Evolutionary conservation across 2,329 filamentous ascomycete genomes (phyloP), one percentile per base, ranked within the genome.

Genomic region (Trichoderma cornu-damae): DNA sequence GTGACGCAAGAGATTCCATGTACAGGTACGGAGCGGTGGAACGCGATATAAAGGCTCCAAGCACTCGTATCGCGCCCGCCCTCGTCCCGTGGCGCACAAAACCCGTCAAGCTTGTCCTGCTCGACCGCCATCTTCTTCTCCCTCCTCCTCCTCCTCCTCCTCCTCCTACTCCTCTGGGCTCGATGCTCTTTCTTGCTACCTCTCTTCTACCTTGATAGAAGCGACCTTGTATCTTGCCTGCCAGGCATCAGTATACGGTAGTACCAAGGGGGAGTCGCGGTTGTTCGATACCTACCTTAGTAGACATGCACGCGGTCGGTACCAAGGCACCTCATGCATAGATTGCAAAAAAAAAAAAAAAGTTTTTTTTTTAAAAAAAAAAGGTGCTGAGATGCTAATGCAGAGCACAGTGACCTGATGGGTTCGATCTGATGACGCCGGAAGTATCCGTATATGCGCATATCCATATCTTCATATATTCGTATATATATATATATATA

Each of bases 271-370:
- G 37, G 6, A 43, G 37, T 18, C 34, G 11, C 34, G n/a, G 42
- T 35, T 55, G 40, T 47, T 55, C 34, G 22, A 47, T 47, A 30
- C 40, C 52, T 11, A 55, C n/a, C n/a, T n/a, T n/a, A n/a, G n/a
- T n/a, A 42, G 24, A 47, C 6, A 7, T 34, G 28, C n/a, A 42
- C 12, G 8, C 18, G 52, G 32, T 55, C 22, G 20, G 32, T 22
- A 38, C 26, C 22, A 47, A 32, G 20, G 32, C 32, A 38, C 26
- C 22, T 38, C 32, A 38, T 22, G 42, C 22, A 47, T 32, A 9
- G 4, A 14, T 18, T 18, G 18, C 38, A 16, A 38, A n/a, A n/a
- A n/a, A n/a, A n/a, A n/a, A n/a, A n/a, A n/a, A n/a, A n/a, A n/a
- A n/a, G n/a, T n/a, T n/a, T n/a, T n/a, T n/a, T n/a, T n/a, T n/a